phyloP scores from a whole-genome alignment of 106 monocot species.

The Platanthera guangdongensis region DNA sequence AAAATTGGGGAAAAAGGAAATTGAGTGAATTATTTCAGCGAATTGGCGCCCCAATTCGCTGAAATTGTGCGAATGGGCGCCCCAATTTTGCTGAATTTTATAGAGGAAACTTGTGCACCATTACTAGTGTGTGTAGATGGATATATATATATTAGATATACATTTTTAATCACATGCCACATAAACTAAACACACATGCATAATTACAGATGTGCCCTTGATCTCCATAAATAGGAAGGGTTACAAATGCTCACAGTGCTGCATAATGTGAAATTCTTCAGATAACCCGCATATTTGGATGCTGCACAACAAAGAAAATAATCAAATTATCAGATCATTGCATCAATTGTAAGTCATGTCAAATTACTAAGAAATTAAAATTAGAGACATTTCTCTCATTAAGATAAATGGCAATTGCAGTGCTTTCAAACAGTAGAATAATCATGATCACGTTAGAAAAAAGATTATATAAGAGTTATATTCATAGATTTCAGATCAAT shows the following conservation, averaged over 20 bases:
- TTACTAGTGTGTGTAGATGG: neutral
- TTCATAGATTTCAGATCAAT: too few relatives aligned
- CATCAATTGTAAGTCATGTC: neutral
- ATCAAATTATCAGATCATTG: neutral
- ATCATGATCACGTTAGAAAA: too few relatives aligned
- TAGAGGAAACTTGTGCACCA: too few relatives aligned
- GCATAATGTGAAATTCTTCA: constrained; percentile 71
- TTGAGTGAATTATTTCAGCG: too few relatives aligned
- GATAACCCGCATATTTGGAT: constrained; percentile 89
- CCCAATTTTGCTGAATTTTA: too few relatives aligned
- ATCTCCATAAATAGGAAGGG: neutral
- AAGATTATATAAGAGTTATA: too few relatives aligned
- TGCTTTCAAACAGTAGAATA: too few relatives aligned
- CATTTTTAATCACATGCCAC: neutral
- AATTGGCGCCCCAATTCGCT: too few relatives aligned
- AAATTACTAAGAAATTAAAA: neutral
- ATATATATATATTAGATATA: constrained; percentile 5
- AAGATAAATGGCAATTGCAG: too few relatives aligned
- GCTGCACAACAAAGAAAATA: constrained; percentile 41
- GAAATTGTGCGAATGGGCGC: too few relatives aligned
- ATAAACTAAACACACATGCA: neutral
- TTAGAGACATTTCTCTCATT: neutral
- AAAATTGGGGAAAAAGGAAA: too few relatives aligned
- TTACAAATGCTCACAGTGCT: constrained; percentile 60
- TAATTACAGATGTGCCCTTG: too few relatives aligned